Conservation (phyloP, 108 stramenopile species). For the Heterococcus sp. region DNA sequence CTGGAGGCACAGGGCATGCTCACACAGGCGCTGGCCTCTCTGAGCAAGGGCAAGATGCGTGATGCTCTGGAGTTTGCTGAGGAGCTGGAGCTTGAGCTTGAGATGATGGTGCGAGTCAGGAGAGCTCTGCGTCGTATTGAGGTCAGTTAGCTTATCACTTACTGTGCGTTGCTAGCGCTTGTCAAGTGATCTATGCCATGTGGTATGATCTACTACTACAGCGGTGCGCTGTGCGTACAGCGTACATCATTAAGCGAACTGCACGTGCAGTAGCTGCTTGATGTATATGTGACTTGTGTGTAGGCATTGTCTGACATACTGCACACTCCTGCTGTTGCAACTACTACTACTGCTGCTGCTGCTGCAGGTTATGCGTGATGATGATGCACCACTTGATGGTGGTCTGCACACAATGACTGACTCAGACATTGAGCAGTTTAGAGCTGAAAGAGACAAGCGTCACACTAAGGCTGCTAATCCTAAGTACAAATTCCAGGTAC, state of each 20-base stretch:
- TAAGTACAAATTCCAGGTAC: conserved; percentile 44
- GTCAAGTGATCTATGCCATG: too few species aligned
- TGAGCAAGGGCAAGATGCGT: conserved; percentile 47
- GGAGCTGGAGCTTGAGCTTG: conserved; percentile 48
- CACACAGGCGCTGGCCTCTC: conserved; percentile 42
- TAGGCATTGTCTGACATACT: too few species aligned
- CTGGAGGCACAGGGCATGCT: conserved; percentile 43
- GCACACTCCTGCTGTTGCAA: too few species aligned
- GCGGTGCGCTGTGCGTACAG: too few species aligned
- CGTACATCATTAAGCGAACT: too few species aligned
- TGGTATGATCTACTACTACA: too few species aligned
- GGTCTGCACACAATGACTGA: neutral
- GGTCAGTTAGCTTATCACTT: too few species aligned
- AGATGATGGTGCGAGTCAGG: conserved; percentile 29
- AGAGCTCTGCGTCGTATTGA: conserved; percentile 31
- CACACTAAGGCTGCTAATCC: conserved; percentile 37
- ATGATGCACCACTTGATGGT: neutral
- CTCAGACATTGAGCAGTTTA: conserved; percentile 38
- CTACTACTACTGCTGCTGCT: neutral
- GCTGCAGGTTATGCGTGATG: neutral
- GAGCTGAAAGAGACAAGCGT: conserved; percentile 50
- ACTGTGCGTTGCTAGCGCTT: too few species aligned
- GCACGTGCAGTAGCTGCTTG: too few species aligned
- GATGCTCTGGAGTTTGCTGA: conserved; percentile 32
- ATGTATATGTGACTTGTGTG: too few species aligned